Evolutionary conservation across 2,329 filamentous ascomycete species (phyloP).

Genomic region (Zopfia rhizophila): DNA sequence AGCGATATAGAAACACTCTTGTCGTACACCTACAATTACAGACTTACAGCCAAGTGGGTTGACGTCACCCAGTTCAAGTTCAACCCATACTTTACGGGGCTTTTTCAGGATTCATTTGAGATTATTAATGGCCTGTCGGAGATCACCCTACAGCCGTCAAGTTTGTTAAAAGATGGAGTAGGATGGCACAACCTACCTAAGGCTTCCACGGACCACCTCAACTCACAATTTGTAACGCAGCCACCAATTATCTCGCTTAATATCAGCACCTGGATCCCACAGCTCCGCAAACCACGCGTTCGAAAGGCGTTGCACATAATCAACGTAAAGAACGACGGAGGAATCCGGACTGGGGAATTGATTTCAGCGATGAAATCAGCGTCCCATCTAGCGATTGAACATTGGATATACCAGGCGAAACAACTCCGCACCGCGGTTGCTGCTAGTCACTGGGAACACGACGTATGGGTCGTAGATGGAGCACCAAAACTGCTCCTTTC

Average conservation of each 20-base stretch:
- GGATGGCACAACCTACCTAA: neutral
- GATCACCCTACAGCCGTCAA: too few species aligned
- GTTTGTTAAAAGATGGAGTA: too few species aligned
- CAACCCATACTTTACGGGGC: neutral
- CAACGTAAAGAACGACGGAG: neutral
- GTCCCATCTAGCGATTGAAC: neutral
- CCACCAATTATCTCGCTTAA: conserved; percentile 1
- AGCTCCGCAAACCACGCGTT: neutral
- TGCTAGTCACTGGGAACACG: neutral
- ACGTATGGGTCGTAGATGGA: neutral
- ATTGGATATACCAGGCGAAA: neutral
- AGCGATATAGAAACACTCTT: neutral
- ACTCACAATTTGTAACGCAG: neutral
- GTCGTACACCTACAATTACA: neutral
- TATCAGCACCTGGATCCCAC: neutral
- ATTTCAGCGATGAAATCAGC: neutral
- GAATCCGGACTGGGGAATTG: neutral
- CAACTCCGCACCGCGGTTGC: neutral
- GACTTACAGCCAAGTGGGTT: neutral
- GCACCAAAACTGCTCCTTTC: neutral
- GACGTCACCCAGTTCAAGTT: neutral
- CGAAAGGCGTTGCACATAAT: neutral
- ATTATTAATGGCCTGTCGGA: too few species aligned
- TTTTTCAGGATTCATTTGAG: neutral
- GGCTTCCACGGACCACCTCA: neutral